Evolutionary conservation across 441 rosid species (phyloP), one percentile per base, ranked within the genome.

Genomic region (Manihot esculenta): DNA sequence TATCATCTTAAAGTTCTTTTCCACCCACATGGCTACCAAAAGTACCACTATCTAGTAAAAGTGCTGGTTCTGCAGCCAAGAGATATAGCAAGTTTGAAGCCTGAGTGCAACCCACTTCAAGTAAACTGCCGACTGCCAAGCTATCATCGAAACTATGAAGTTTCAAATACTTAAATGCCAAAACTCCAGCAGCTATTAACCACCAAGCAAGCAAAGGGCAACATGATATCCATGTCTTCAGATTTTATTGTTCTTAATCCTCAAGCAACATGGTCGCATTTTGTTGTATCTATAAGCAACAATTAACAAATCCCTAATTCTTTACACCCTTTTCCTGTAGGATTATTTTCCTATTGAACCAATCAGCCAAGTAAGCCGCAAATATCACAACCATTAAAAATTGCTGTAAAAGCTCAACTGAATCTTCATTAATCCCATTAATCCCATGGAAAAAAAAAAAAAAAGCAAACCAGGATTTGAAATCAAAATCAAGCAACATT

Each of bases 41-140:
- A 13, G 48, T 27, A 38, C 17, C 21, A 18, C 61, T 7, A 2
- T 13, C 7, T 56, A 13, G 60, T 14, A 65, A 21, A 62, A 59
- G 8, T 45, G 38, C 60, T 51, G 11, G 68, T 53, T 49, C 44
- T 23, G 45, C 53, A 69, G 72, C 72, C 42, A 57, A 26, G 55
- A 57, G 64, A 57, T 26, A 17, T 38, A 33, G 27, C 38, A 59
- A 69, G 54, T 45, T 26, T 56, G 62, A 56, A 57, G 54, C 45
- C 55, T 26, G 35, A 44, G 54, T 45, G 42, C 26, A 69, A 58
- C 41, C 38, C 38, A 57, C 23, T 18, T 49, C 21, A 45, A 26
- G 26, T 17, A 45, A 41, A 20, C 1, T 27, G 58, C 54, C 3
- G 9, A 15, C 4, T 62, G 18, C 24, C 47, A 53, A 49, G 23